Percentiles rank a stretch among this genome's conserved stretches.
Evolutionary conservation across 352 stramenopile genomes (phyloP).

Genomic region (Plasmopara viticola): DNA sequence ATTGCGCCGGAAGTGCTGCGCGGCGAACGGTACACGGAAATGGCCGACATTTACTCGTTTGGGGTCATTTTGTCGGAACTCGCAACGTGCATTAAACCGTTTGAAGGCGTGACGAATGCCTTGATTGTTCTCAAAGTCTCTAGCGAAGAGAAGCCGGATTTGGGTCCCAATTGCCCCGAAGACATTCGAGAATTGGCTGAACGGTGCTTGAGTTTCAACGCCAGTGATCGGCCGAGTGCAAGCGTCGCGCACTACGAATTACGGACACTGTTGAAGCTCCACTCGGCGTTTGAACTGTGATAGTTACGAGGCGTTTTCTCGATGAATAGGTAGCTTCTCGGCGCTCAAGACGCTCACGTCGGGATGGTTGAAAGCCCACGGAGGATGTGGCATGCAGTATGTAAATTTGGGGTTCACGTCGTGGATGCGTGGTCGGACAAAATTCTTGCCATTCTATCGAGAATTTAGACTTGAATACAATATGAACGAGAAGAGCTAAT

Average conservation of each 20-base stretch:
- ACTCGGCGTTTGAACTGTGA: slow-evolving; percentile 51
- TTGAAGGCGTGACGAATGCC: slow-evolving; percentile 61
- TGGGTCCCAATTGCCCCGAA: slow-evolving; percentile 52
- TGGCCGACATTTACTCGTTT: slow-evolving; percentile 85
- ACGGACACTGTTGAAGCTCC: slow-evolving; percentile 60
- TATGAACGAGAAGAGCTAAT: too few species aligned
- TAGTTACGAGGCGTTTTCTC: too few species aligned
- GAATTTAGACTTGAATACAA: too few species aligned
- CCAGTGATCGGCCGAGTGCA: slow-evolving; percentile 54
- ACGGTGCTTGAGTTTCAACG: slow-evolving; percentile 61
- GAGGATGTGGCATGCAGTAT: too few species aligned
- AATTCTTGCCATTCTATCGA: too few species aligned
- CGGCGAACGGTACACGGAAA: slow-evolving; percentile 80
- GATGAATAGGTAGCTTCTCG: too few species aligned
- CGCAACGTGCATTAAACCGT: slow-evolving; percentile 55
- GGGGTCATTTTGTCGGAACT: slow-evolving; percentile 75
- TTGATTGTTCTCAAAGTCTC: slow-evolving; percentile 73
- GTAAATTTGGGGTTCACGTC: too few species aligned
- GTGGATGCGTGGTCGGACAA: too few species aligned
- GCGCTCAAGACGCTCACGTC: too few species aligned
- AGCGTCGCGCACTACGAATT: slow-evolving; percentile 75
- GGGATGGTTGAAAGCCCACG: too few species aligned
- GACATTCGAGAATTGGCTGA: slow-evolving; percentile 56
- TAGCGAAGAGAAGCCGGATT: slow-evolving; percentile 54
- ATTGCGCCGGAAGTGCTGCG: slow-evolving; percentile 76